Conservation (phyloP, 441 rosid species). For the Populus tomentosa region DNA sequence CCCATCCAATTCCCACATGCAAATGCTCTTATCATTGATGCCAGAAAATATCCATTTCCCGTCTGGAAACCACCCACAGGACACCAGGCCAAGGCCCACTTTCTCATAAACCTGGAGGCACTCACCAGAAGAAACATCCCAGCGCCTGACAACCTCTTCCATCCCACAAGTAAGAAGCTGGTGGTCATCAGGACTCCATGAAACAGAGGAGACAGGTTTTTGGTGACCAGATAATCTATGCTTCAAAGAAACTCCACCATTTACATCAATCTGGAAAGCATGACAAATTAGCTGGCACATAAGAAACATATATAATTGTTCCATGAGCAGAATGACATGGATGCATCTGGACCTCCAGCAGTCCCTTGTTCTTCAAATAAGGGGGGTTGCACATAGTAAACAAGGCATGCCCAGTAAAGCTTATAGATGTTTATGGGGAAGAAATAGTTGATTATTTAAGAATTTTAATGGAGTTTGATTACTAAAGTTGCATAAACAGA, state of each 20-base stretch:
- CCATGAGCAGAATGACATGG: neutral
- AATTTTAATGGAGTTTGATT: too few relatives aligned
- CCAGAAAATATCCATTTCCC: conserved; percentile 48
- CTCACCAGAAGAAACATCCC: conserved; percentile 60
- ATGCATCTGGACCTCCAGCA: neutral
- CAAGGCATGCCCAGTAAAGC: neutral
- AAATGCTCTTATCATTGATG: conserved; percentile 46
- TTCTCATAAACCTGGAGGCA: conserved; percentile 54
- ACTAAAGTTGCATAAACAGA: neutral
- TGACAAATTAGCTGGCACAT: neutral
- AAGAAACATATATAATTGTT: neutral
- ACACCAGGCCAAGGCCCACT: conserved; percentile 43
- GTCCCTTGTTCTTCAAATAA: neutral
- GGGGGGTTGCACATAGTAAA: neutral
- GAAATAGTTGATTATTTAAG: neutral
- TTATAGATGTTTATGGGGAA: neutral
- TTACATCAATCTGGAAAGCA: conserved; percentile 39
- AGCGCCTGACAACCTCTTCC: conserved; percentile 49
- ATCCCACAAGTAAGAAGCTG: conserved; percentile 58
- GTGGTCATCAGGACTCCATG: conserved; percentile 58
- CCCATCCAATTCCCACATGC: conserved; percentile 58
- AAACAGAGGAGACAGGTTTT: conserved; percentile 55
- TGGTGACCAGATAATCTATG: conserved; percentile 62
- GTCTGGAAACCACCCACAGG: conserved; percentile 61
- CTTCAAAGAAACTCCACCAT: conserved; percentile 48